Conservation (phyloP, 352 stramenopile genomes). For the Phytophthora uliginosa region DNA sequence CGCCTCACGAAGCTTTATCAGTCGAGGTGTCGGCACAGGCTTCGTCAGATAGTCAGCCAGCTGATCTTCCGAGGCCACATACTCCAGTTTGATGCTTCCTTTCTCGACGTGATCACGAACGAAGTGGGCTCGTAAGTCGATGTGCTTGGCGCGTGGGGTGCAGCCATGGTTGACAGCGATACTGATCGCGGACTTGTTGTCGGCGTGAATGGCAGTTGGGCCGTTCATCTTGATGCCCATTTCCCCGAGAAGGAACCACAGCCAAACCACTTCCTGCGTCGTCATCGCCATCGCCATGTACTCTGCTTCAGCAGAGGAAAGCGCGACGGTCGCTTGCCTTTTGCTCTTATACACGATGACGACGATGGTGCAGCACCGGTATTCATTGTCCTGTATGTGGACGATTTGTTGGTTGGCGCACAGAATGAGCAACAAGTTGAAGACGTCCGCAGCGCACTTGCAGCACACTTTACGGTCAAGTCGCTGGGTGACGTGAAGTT, state of each 20-base stretch:
- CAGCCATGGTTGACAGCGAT: not conserved
- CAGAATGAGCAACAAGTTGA: no score
- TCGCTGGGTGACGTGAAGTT: not conserved
- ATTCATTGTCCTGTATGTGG: constrained; percentile 23
- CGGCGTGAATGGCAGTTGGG: not conserved
- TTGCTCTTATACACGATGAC: not conserved
- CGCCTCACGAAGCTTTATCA: not conserved
- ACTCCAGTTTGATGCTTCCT: not conserved
- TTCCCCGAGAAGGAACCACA: not conserved
- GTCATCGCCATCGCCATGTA: not conserved
- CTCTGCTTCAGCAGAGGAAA: not conserved
- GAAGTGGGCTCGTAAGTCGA: constrained; percentile 1
- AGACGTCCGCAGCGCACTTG: no score
- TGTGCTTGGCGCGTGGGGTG: not conserved
- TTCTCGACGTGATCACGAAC: not conserved
- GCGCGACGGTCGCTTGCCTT: not conserved
- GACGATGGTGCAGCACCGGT: not conserved
- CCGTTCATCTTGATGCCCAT: not conserved
- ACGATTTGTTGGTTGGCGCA: constrained; percentile 11
- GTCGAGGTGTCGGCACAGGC: not conserved
- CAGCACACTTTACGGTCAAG: constrained; percentile 3
- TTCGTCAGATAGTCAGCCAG: not conserved
- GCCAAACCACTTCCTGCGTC: not conserved
- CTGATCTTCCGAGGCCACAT: not conserved
- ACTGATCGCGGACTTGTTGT: constrained; percentile 1